Base-by-base conservation (phyloP, 768 basidiomycete species). In the Baorangia bicolor region DNA sequence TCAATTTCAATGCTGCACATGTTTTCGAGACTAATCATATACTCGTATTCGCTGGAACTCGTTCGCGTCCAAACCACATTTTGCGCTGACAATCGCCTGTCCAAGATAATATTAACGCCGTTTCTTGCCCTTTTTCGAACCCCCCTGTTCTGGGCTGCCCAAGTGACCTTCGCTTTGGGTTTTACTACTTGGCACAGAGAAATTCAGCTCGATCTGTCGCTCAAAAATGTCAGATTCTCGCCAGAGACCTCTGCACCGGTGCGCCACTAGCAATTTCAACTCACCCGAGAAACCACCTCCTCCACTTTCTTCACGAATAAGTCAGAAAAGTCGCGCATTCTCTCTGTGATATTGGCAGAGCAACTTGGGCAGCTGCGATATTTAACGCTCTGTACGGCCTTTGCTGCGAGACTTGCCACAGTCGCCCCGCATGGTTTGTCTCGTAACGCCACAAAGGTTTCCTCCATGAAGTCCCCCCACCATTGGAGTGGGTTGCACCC, bases 401-500 rank as follows among this genome's bases (percentile, higher is more conserved):
- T 46, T 2, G 48, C 43, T 25, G 31, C 46, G 6, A 34, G 18
- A 21, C 21, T 2, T 34, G 44, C 35, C 21, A 65, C 55, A 4
- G 51, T 59, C 14, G 44, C 53, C 5, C 14, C 38, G 12, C 64
- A 67, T n/a, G 65, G 61, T 20, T 39, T 63, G 12, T 71, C 68
- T 25, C 41, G 49, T 31, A 72, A 33, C 0, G 14, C 54, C 18
- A 13, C 2, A 14, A 60, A 60, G 0, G 18, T 41, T 13, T 49
- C 53, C 1, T 51, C 38, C 64, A 69, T 63, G 23, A 61, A 67
- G 3, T 59, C 40, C 4, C 56, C 51, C 69, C 69, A 69, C 69
- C 59, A 65, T 12, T 52, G 44, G 28, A 59, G 59, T 7, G 58
- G 50, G 3, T n/a, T 0, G 10, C 0, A 2, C 4, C 25, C 23